Percentiles rank a stretch among this genome's conserved stretches.
These are phyloP conservation scores for Myriosclerotinia duriaeana DNA, from an alignment of 2,329 filamentous ascomycete genomes.

Conservation along the genomic window DNA sequence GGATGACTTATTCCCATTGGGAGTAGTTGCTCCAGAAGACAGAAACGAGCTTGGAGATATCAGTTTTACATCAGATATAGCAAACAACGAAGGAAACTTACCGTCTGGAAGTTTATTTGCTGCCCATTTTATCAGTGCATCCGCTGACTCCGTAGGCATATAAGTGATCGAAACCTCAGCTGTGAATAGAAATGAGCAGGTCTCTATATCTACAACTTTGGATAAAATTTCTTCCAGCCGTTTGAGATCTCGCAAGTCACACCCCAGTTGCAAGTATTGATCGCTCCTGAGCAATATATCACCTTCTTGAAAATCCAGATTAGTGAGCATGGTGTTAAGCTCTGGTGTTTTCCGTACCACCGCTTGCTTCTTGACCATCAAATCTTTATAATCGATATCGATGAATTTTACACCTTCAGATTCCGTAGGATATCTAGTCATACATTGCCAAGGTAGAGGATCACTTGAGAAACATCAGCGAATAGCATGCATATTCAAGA, in stretches of 20 bases:
- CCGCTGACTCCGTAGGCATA: constrained; percentile 72
- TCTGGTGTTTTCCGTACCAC: constrained; percentile 64
- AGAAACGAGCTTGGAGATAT: constrained; percentile 67
- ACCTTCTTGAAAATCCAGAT: constrained; percentile 46
- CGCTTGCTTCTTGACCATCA: constrained; percentile 72
- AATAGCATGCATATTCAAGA: constrained; percentile 14
- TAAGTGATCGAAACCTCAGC: constrained; percentile 92
- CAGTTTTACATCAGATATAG: neutral
- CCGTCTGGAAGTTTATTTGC: constrained; percentile 68
- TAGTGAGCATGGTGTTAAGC: constrained; percentile 53
- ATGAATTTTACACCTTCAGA: constrained; percentile 67
- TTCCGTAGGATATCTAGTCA: constrained; percentile 61
- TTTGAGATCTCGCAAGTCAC: constrained; percentile 70
- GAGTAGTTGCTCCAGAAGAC: constrained; percentile 81
- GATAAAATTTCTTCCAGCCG: constrained; percentile 60
- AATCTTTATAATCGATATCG: constrained; percentile 80
- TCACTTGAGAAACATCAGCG: constrained; percentile 56
- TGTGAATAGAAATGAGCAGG: constrained; percentile 70
- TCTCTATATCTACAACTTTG: constrained; percentile 55
- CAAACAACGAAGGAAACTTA: constrained; percentile 42
- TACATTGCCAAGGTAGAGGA: constrained; percentile 80
- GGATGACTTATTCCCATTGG: constrained; percentile 76
- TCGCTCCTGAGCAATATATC: constrained; percentile 62
- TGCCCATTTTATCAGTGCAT: constrained; percentile 78
- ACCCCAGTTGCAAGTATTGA: constrained; percentile 76